Conservation (phyloP, 495 filamentous ascomycete species). For the Darksidea phi region DNA sequence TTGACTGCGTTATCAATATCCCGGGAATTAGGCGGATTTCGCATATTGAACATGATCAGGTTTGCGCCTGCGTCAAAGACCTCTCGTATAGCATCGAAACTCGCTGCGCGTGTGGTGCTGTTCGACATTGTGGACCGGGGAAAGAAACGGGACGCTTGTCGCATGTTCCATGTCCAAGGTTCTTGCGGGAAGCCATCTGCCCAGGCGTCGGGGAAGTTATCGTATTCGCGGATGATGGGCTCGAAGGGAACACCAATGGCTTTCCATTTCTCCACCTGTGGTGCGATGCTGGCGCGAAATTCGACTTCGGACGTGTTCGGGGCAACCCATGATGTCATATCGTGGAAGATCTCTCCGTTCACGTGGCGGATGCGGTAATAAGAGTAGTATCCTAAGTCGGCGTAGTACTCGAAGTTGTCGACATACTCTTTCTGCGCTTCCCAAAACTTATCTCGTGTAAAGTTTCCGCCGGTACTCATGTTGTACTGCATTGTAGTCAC, state of each 20-base stretch:
- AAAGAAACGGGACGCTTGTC: slow-evolving; percentile 7
- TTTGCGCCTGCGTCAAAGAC: slow-evolving; percentile 3
- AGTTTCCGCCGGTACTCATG: not conserved
- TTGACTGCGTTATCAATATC: slow-evolving; percentile 3
- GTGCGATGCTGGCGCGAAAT: slow-evolving; percentile 1
- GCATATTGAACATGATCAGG: slow-evolving; percentile 5
- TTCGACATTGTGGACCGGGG: not conserved
- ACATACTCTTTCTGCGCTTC: slow-evolving; percentile 5
- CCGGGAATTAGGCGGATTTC: not conserved
- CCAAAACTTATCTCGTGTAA: slow-evolving; percentile 1
- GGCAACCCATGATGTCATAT: not conserved
- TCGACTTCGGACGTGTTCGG: not conserved
- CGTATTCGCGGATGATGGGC: not conserved
- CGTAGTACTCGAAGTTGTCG: slow-evolving; percentile 3
- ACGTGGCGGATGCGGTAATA: slow-evolving; percentile 2
- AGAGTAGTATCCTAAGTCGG: slow-evolving; percentile 1
- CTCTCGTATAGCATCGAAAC: not conserved
- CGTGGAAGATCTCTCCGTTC: slow-evolving; percentile 1
- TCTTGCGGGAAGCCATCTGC: not conserved
- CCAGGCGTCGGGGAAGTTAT: slow-evolving; percentile 3
- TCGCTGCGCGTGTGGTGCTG: not conserved
- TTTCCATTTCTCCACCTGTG: not conserved
- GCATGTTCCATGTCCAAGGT: slow-evolving; percentile 6
- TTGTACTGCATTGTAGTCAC: slow-evolving; percentile 3
- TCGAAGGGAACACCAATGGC: not conserved